phyloP scores from a whole-genome alignment of 768 basidiomycete species.

The Macrolepiota dolichaula region DNA sequence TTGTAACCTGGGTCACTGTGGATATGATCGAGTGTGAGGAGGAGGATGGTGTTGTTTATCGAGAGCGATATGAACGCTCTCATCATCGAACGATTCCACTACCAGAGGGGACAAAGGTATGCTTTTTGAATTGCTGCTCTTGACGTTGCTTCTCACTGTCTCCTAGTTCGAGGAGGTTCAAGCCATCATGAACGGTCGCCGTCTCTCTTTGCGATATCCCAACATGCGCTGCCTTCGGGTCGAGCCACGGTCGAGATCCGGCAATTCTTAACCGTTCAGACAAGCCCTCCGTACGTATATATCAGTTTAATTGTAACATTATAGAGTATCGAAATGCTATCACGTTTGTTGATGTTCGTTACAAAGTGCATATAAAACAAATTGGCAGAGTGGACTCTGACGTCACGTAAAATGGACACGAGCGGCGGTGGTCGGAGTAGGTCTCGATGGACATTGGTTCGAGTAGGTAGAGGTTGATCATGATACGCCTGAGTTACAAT shows the following conservation, averaged over 20 bases:
- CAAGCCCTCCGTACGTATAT: conserved; percentile 18
- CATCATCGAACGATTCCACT: conserved; percentile 67
- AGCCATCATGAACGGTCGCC: conserved; percentile 60
- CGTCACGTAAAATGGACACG: background rate
- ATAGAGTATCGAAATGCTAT: conserved; percentile 5
- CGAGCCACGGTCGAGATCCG: conserved; percentile 39
- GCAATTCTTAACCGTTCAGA: conserved; percentile 29
- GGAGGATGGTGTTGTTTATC: conserved; percentile 56
- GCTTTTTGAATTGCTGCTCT: conserved; percentile 16
- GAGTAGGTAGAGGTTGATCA: background rate
- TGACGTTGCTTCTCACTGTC: conserved; percentile 3
- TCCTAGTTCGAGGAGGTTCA: conserved; percentile 70
- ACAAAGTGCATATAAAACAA: background rate
- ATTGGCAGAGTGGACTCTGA: background rate
- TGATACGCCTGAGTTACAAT: background rate
- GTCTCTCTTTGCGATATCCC: conserved; percentile 67
- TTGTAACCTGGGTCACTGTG: conserved; percentile 64
- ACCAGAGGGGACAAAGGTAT: conserved; percentile 69
- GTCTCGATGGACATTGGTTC: background rate
- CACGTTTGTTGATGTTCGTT: background rate
- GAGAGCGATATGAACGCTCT: conserved; percentile 61
- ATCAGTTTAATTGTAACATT: conserved; percentile 17
- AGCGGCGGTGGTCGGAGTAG: background rate
- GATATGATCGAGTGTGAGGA: conserved; percentile 59
- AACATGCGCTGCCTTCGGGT: conserved; percentile 46